Evolutionary conservation across 768 basidiomycete genomes (phyloP), one percentile per base, ranked within the genome.

Genomic region (Cystoderma amianthinum): DNA sequence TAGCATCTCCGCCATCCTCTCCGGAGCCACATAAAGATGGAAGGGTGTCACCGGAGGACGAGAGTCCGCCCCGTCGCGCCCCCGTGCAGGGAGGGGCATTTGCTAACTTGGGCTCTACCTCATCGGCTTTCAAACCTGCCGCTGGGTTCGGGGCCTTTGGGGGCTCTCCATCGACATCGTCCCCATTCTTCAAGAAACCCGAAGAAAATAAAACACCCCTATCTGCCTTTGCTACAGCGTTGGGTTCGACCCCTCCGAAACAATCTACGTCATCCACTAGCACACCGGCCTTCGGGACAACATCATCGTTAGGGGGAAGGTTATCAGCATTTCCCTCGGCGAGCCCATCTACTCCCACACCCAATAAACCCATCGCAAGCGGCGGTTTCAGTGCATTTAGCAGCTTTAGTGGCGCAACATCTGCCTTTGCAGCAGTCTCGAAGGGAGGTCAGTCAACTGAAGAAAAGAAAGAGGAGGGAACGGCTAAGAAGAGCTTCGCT

Each of bases 341-440:
- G 2, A 50, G 53, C 19, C 56, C 51, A 10, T 36, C 57, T 18
- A 47, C 58, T 2, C 48, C 63, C 18, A 48, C 60, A 0, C 51
- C 63, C 2, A 46, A 59, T 5, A 58, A 54, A 42, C 44, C 57
- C 10, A 45, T 66, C 0, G 38, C 55, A 10, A 51, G 60, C 2
- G 63, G 70, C 20, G 78, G 67, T 2, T 83, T 83, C 48, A 51
- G 67, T 23, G 71, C 76, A 0, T 79, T 80, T 48, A 57, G 63
- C 3, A 60, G 68, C 12, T 61, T 68, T 39, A 49, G 67, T 4
- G 65, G 61, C 0, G 58, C 62, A 1, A 61, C 64, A 24, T 74
- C 71, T 48, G 75, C 84, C 1, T 89, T 28, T n/a, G 25, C n/a
- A n/a, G n/a, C 25, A n/a, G 7, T n/a, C 25, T 28, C 25, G 25